Conservation (phyloP, 306 rosid genomes). For the Trifolium subterraneum region DNA sequence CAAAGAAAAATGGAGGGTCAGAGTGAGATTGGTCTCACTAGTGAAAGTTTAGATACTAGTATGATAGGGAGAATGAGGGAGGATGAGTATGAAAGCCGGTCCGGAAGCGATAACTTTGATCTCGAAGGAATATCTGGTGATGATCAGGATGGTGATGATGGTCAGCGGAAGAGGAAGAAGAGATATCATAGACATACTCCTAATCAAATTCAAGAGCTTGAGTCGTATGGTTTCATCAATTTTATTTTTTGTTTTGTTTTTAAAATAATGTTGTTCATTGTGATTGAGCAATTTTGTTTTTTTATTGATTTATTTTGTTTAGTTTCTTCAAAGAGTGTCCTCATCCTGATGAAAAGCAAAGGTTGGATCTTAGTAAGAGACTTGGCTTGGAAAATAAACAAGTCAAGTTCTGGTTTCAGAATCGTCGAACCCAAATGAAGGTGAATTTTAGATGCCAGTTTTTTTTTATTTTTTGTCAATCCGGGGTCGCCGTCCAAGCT, state of each 20-base stretch:
- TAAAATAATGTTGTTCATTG: background rate
- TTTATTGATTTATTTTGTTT: conserved; percentile 23
- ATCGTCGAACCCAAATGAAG: conserved; percentile 96
- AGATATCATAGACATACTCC: conserved; percentile 96
- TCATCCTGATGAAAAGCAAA: conserved; percentile 97
- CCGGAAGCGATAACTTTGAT: conserved; percentile 80
- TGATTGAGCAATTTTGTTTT: conserved; percentile 21
- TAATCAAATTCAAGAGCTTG: conserved; percentile 91
- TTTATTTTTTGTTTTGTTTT: background rate
- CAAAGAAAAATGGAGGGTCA: conserved; percentile 79
- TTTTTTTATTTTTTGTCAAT: background rate
- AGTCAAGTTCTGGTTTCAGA: conserved; percentile 99
- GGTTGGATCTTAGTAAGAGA: conserved; percentile 79
- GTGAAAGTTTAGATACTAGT: conserved; percentile 67
- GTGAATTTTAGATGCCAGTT: conserved; percentile 42
- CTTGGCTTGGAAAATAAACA: conserved; percentile 87
- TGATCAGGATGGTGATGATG: conserved; percentile 76
- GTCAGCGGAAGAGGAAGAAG: conserved; percentile 68
- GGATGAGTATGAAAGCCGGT: conserved; percentile 88
- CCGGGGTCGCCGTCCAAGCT: background rate
- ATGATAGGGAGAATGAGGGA: conserved; percentile 74
- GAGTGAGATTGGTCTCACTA: conserved; percentile 65
- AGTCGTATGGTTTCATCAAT: conserved; percentile 56
- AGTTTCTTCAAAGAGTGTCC: conserved; percentile 97
- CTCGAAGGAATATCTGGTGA: conserved; percentile 80